Evolutionary conservation across 495 filamentous ascomycete species (phyloP).

Genomic region (Talaromyces proteolyticus): DNA sequence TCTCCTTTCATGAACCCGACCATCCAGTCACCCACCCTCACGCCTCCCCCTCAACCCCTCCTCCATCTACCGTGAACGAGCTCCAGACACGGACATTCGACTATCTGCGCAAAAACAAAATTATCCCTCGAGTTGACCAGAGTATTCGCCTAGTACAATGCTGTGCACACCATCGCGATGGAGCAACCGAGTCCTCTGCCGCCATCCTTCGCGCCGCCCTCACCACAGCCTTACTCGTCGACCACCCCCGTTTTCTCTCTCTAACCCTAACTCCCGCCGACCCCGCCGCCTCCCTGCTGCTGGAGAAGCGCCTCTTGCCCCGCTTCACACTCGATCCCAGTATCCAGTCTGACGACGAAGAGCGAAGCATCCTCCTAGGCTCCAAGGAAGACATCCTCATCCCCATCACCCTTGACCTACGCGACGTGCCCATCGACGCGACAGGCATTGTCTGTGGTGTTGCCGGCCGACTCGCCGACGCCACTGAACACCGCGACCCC

Average conservation of each 20-base stretch:
- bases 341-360: conserved; percentile 18
- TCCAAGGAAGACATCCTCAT: conserved; percentile 75
- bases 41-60: conserved; percentile 60
- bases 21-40: conserved; percentile 20
- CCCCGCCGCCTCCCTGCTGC: conserved; percentile 67
- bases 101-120: conserved; percentile 63
- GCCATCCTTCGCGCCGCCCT: conserved; percentile 39
- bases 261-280: conserved; percentile 82
- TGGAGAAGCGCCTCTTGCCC: conserved; percentile 68
- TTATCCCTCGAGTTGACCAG: conserved; percentile 65
- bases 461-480: conserved; percentile 68
- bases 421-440: conserved; percentile 75
- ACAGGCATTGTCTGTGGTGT: conserved; percentile 94
- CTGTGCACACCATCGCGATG: conserved; percentile 57
- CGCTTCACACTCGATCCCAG: conserved; percentile 32
- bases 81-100: conserved; percentile 79
- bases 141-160: conserved; percentile 75
- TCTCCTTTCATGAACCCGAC: conserved; percentile 21
- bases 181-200: conserved; percentile 38
- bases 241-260: conserved; percentile 74
- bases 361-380: conserved; percentile 59
- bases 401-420: conserved; percentile 84
- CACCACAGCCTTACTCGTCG: conserved; percentile 48
- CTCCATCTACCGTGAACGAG: conserved; percentile 69
- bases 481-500: conserved; percentile 20